A percentile compares a stretch with the other conserved stretches of the same genome.
Conservation (phyloP, 345 rosid species). For the Citrus mangshanensis region DNA sequence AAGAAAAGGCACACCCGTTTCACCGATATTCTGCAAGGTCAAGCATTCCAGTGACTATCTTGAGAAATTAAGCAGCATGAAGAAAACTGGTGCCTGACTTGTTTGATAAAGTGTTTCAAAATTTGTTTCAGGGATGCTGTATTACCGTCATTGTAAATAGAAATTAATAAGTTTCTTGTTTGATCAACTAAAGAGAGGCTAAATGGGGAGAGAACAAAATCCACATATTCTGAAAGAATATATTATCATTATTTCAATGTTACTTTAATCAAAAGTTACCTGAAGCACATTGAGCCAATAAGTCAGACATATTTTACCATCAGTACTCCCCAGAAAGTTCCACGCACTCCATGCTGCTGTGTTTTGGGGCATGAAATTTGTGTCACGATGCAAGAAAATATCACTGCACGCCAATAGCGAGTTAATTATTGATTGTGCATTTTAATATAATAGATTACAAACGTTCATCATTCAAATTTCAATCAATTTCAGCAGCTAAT, state of each 20-base stretch:
- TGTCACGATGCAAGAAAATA: slow-evolving; percentile 74
- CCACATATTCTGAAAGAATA: background rate
- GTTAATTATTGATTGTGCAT: too few species aligned
- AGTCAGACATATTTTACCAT: slow-evolving; percentile 66
- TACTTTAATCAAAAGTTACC: slow-evolving; percentile 29
- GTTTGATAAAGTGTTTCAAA: background rate
- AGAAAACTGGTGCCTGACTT: too few species aligned
- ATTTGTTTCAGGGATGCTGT: too few species aligned
- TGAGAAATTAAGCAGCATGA: too few species aligned
- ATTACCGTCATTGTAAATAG: too few species aligned
- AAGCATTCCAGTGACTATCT: background rate
- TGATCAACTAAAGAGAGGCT: too few species aligned
- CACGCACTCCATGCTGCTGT: slow-evolving; percentile 91
- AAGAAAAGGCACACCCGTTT: slow-evolving; percentile 55
- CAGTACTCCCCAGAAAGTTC: slow-evolving; percentile 82
- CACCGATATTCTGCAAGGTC: slow-evolving; percentile 68
- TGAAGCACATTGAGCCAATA: slow-evolving; percentile 96
- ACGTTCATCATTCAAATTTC: too few species aligned
- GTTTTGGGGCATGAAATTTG: slow-evolving; percentile 70
- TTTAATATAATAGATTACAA: too few species aligned
- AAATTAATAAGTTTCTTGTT: too few species aligned
- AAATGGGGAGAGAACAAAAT: background rate
- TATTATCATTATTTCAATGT: too few species aligned
- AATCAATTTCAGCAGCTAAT: too few species aligned
- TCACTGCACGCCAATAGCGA: slow-evolving; percentile 47